A percentile compares a stretch with the other conserved stretches of the same genome.
phyloP scores from a whole-genome alignment of 176 grass and related monocot species.

The Secale cereale region DNA sequence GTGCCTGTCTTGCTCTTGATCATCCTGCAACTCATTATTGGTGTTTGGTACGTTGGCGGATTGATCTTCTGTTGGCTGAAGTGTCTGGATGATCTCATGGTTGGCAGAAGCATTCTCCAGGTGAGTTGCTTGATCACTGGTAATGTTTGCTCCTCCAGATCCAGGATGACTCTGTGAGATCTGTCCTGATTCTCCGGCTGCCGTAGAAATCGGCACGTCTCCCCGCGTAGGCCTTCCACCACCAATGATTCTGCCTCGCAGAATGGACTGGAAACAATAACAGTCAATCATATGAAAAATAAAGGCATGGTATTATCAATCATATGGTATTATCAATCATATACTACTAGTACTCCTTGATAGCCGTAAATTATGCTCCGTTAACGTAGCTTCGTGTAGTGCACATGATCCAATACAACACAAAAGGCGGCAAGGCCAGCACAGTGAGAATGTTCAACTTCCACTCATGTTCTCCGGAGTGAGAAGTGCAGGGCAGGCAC shows the following conservation, averaged over 20 bases:
- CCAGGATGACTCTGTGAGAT: constrained; percentile 45
- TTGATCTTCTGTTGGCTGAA: constrained; percentile 22
- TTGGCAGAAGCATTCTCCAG: neutral
- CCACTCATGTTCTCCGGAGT: neutral
- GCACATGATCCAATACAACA: neutral
- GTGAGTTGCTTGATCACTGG: neutral
- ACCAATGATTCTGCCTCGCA: constrained; percentile 59
- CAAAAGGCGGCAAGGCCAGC: neutral
- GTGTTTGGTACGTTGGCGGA: neutral
- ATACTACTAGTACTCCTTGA: too few species aligned
- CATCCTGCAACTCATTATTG: neutral
- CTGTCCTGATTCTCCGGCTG: constrained; percentile 51
- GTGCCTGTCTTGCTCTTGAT: constrained; percentile 25
- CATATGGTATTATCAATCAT: too few species aligned
- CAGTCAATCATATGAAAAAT: constrained; percentile 11
- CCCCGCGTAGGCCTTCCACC: constrained; percentile 28
- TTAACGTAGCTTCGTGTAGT: neutral
- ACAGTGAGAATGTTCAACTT: neutral
- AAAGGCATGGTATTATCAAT: too few species aligned
- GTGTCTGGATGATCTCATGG: constrained; percentile 10
- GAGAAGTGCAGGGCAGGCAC: neutral
- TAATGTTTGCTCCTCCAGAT: constrained; percentile 28
- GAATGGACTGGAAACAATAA: constrained; percentile 53
- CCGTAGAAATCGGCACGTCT: constrained; percentile 26
- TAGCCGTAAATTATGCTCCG: too few species aligned